Evolutionary conservation across 306 rosid genomes (phyloP).

Genomic region (Castanea crenata): DNA sequence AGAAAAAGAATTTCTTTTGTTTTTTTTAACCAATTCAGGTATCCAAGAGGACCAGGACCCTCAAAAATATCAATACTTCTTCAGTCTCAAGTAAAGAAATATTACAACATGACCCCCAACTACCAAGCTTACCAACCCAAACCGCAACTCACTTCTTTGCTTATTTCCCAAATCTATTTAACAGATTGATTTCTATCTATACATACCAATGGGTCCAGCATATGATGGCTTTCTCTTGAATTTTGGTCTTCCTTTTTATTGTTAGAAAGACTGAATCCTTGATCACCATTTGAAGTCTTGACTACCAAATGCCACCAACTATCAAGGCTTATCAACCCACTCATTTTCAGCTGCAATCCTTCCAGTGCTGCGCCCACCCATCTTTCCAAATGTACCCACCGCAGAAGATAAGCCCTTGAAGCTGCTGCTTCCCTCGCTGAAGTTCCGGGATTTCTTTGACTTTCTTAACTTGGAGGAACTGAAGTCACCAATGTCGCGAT

Average conservation of each 20-base stretch:
- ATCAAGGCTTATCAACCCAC: slow-evolving; percentile 61
- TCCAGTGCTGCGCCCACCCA: slow-evolving; percentile 66
- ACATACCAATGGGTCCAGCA: slow-evolving; percentile 38
- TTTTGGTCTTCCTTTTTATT: slow-evolving; percentile 22
- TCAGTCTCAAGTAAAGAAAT: slow-evolving; percentile 47
- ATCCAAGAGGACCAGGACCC: slow-evolving; percentile 21
- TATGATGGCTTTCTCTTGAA: slow-evolving; percentile 16
- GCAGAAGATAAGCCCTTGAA: slow-evolving; percentile 72
- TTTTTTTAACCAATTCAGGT: slow-evolving; percentile 12
- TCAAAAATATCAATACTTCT: slow-evolving; percentile 46
- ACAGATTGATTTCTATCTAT: slow-evolving; percentile 23
- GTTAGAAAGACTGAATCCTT: slow-evolving; percentile 12
- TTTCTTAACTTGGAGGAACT: slow-evolving; percentile 59
- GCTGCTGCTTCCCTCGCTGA: slow-evolving; percentile 82
- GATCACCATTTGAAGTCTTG: neutral
- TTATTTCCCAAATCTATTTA: slow-evolving; percentile 49
- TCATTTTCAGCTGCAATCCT: slow-evolving; percentile 64
- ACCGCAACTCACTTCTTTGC: slow-evolving; percentile 43
- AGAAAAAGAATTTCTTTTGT: slow-evolving; percentile 37
- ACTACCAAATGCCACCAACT: slow-evolving; percentile 23
- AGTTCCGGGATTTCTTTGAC: slow-evolving; percentile 58
- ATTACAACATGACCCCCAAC: slow-evolving; percentile 44
- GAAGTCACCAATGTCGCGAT: slow-evolving; percentile 44
- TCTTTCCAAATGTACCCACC: slow-evolving; percentile 67
- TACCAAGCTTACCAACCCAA: slow-evolving; percentile 37